These are phyloP conservation scores for Mycena vulgaris DNA, from an alignment of 768 basidiomycete species.

Conservation along the genomic window DNA sequence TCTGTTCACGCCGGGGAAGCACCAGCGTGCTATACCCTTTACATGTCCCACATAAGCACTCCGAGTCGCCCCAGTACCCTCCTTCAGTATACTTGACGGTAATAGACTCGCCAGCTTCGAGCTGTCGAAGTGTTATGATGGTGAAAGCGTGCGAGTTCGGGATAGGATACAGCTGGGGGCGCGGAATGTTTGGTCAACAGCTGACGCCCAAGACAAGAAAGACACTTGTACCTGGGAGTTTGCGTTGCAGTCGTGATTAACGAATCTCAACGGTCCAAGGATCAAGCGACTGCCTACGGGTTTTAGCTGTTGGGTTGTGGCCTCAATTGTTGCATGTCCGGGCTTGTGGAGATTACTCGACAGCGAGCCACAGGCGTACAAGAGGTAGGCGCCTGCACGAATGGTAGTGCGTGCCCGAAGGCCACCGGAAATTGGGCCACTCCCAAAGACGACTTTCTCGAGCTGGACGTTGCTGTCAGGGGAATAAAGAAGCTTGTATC, in stretches of 20 bases:
- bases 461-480: slow-evolving; percentile 24
- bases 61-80: slow-evolving; percentile 27
- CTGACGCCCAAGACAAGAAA: neutral
- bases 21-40: slow-evolving; percentile 23
- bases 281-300: slow-evolving; percentile 30
- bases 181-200: neutral
- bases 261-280: slow-evolving; percentile 36
- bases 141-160: slow-evolving; percentile 31
- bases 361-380: slow-evolving; percentile 32
- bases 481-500: slow-evolving; percentile 34
- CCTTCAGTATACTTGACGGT: slow-evolving; percentile 28
- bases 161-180: slow-evolving; percentile 25
- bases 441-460: slow-evolving; percentile 34
- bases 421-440: slow-evolving; percentile 22
- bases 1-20: neutral
- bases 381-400: slow-evolving; percentile 23
- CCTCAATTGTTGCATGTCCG: slow-evolving; percentile 26
- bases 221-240: slow-evolving; percentile 27
- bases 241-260: slow-evolving; percentile 37
- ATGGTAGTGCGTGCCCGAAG: slow-evolving; percentile 28
- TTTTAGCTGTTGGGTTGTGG: slow-evolving; percentile 28
- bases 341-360: slow-evolving; percentile 24
- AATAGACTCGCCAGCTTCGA: slow-evolving; percentile 24
- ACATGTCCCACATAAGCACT: slow-evolving; percentile 19
- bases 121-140: slow-evolving; percentile 23